A percentile compares a stretch with the other conserved stretches of the same genome.
phyloP scores from a whole-genome alignment of 148 eudicot genomes.

The Cornus florida region DNA sequence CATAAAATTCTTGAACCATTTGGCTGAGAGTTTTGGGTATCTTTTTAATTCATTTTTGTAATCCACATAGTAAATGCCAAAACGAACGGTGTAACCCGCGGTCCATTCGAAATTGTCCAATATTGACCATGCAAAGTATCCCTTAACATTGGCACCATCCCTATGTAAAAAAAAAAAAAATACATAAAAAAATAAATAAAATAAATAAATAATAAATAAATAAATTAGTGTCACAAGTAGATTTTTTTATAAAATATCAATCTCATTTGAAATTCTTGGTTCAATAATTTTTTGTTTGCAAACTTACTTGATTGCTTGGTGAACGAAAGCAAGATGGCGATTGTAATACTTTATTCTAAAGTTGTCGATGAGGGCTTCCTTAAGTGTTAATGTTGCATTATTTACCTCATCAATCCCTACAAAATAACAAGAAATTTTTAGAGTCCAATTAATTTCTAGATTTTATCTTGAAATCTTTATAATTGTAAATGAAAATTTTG shows the following conservation, averaged over 20 bases:
- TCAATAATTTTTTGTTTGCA: too few relatives aligned
- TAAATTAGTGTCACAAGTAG: too few relatives aligned
- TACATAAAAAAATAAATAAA: too few relatives aligned
- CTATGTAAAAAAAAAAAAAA: background rate
- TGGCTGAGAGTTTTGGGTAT: background rate
- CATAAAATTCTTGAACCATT: slow-evolving; percentile 6
- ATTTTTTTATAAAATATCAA: too few relatives aligned
- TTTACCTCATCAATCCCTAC: slow-evolving; percentile 47
- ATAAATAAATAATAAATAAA: too few relatives aligned
- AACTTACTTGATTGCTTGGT: slow-evolving; percentile 42
- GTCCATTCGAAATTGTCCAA: slow-evolving; percentile 14
- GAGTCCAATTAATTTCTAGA: too few relatives aligned
- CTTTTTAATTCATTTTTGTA: slow-evolving; percentile 4
- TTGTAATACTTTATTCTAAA: slow-evolving; percentile 40
- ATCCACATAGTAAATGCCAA: slow-evolving; percentile 14
- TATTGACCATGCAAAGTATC: slow-evolving; percentile 18
- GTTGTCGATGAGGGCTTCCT: slow-evolving; percentile 29
- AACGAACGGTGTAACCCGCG: slow-evolving; percentile 8
- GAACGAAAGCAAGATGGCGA: slow-evolving; percentile 41
- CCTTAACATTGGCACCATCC: background rate
- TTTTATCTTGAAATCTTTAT: too few relatives aligned
- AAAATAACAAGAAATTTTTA: too few relatives aligned
- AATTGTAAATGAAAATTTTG: too few relatives aligned
- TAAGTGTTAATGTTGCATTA: slow-evolving; percentile 27
- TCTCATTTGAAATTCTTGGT: too few relatives aligned